Conservation (phyloP, 2,329 filamentous ascomycete species). For the Botrytis paeoniae region DNA sequence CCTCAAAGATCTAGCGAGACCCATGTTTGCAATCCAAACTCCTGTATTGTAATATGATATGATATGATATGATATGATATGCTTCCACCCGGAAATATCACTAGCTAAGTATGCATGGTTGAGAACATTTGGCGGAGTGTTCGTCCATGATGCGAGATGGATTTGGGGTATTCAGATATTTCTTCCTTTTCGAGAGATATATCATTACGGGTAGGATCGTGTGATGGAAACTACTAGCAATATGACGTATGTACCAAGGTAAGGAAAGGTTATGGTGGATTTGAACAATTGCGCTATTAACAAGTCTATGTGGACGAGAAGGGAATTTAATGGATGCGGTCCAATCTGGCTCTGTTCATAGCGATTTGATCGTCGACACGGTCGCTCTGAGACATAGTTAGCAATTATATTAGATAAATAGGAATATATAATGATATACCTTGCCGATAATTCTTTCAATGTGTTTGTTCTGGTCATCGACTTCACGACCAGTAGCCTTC, state of each 20-base stretch:
- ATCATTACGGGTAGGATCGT: background rate
- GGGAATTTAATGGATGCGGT: slow-evolving; percentile 33
- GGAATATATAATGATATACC: slow-evolving; percentile 48
- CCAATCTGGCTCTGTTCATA: slow-evolving; percentile 62
- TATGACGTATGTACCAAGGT: background rate
- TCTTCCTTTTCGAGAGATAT: background rate
- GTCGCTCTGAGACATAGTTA: slow-evolving; percentile 62
- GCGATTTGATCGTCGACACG: slow-evolving; percentile 77
- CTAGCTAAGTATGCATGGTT: background rate
- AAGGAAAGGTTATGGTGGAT: background rate
- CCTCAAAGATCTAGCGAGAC: background rate
- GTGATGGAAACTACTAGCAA: background rate
- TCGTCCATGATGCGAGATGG: background rate
- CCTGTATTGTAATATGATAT: background rate
- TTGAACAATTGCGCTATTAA: background rate
- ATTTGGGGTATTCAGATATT: background rate
- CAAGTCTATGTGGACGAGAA: background rate
- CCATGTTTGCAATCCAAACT: slow-evolving; percentile 6
- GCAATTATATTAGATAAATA: slow-evolving; percentile 22
- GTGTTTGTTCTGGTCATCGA: slow-evolving; percentile 73
- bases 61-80: background rate
- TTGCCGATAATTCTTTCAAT: slow-evolving; percentile 76
- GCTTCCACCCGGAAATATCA: background rate
- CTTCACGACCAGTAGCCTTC: slow-evolving; percentile 69
- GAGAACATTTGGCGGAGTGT: background rate